Evolutionary conservation across 352 stramenopile species (phyloP).

Genomic region (Pythium myriotylum): DNA sequence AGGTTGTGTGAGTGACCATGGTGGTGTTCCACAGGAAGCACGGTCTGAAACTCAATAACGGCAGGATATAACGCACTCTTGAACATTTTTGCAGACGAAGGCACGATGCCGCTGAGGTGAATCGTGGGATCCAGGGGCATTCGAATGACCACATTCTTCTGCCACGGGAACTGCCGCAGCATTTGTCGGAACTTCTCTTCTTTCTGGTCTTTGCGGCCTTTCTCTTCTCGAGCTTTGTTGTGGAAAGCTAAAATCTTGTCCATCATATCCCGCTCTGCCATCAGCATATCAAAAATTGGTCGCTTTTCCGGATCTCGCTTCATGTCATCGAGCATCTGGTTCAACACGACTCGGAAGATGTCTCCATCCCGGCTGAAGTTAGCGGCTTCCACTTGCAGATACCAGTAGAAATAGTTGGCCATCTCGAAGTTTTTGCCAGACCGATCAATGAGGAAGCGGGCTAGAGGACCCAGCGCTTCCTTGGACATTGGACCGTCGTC

Average conservation of each 20-base stretch:
- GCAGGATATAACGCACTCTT: constrained; percentile 98
- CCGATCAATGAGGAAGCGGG: constrained; percentile 94
- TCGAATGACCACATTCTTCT: constrained; percentile 76
- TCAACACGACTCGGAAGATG: constrained; percentile 79
- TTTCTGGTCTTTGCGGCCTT: constrained; percentile 96
- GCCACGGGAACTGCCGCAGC: constrained; percentile 87
- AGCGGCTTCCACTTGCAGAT: constrained; percentile 76
- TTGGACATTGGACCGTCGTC: constrained; percentile 42
- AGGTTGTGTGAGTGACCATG: constrained; percentile 12
- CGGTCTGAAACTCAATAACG: constrained; percentile 95
- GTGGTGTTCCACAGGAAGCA: constrained; percentile 47
- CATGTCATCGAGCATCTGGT: constrained; percentile 94
- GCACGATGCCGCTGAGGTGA: constrained; percentile 88
- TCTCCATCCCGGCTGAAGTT: constrained; percentile 75
- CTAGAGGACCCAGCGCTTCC: constrained; percentile 78
- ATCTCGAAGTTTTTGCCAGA: constrained; percentile 94
- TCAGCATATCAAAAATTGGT: constrained; percentile 91
- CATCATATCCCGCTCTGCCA: constrained; percentile 94
- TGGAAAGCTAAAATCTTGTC: constrained; percentile 93
- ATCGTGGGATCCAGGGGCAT: constrained; percentile 88
- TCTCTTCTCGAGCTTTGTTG: constrained; percentile 90
- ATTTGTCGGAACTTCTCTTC: constrained; percentile 92
- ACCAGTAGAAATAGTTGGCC: constrained; percentile 99
- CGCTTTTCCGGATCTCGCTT: constrained; percentile 90
- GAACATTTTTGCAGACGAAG: constrained; percentile 96